Percentiles rank a stretch among this genome's conserved stretches.
phyloP scores from a whole-genome alignment of 2,329 filamentous ascomycete genomes.

The Colletotrichum limetticola region DNA sequence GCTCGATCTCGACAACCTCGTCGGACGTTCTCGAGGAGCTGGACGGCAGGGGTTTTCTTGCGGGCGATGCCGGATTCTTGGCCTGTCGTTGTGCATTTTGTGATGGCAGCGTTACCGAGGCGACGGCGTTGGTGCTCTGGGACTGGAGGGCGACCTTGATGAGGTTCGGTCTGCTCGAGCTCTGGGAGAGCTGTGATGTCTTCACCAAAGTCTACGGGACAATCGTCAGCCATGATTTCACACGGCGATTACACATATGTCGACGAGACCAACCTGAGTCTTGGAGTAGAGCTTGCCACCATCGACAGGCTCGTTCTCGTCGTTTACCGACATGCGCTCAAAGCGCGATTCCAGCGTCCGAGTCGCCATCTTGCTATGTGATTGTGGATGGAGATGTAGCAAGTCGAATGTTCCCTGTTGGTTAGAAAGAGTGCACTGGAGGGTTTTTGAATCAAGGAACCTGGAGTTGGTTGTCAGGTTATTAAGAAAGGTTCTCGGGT shows the following conservation, averaged over 20 bases:
- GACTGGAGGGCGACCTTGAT: slow-evolving; percentile 88
- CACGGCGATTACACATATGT: neutral
- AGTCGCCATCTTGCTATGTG: slow-evolving; percentile 68
- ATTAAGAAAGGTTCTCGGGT: slow-evolving; percentile 27
- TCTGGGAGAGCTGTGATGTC: slow-evolving; percentile 58
- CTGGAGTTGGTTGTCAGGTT: slow-evolving; percentile 7
- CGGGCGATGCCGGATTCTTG: slow-evolving; percentile 60
- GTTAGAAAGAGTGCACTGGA: slow-evolving; percentile 26
- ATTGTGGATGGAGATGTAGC: slow-evolving; percentile 15
- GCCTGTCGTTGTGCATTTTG: slow-evolving; percentile 69
- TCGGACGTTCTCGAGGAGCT: slow-evolving; percentile 54
- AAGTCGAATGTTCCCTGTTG: slow-evolving; percentile 31
- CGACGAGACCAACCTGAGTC: slow-evolving; percentile 71
- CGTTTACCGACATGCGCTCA: slow-evolving; percentile 88
- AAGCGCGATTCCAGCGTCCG: slow-evolving; percentile 86
- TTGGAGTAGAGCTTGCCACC: slow-evolving; percentile 72
- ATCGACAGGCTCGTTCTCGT: slow-evolving; percentile 79
- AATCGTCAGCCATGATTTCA: slow-evolving; percentile 49
- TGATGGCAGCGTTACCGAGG: slow-evolving; percentile 75
- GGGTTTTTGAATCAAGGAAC: slow-evolving; percentile 11
- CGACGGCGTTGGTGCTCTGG: slow-evolving; percentile 73
- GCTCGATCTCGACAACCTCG: slow-evolving; percentile 62
- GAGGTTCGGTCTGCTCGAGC: slow-evolving; percentile 78
- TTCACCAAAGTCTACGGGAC: slow-evolving; percentile 41
- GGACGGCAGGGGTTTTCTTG: slow-evolving; percentile 60